These are phyloP conservation scores for Naematelia aurantialba DNA, from an alignment of 768 basidiomycete genomes.

Conservation along the genomic window DNA sequence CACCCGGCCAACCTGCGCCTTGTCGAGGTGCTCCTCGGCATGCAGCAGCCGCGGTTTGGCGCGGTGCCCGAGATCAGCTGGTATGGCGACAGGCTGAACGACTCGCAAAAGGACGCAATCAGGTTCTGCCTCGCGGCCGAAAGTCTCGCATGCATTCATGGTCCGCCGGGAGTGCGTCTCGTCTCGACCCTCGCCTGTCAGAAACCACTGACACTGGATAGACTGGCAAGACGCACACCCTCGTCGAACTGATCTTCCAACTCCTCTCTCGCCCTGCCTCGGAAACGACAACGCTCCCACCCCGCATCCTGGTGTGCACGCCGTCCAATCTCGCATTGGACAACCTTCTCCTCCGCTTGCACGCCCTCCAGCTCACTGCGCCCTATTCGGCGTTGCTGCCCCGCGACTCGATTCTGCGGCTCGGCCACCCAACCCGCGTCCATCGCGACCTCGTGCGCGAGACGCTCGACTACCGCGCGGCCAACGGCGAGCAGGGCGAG, in stretches of 20 bases:
- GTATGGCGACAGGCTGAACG: conserved; percentile 73
- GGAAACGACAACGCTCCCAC: conserved; percentile 14
- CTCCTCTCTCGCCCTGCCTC: conserved; percentile 27
- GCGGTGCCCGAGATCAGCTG: conserved; percentile 54
- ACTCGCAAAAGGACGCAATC: conserved; percentile 78
- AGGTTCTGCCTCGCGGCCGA: conserved; percentile 72
- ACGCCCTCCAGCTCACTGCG: conserved; percentile 16
- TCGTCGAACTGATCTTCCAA: conserved; percentile 90
- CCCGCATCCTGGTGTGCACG: conserved; percentile 39
- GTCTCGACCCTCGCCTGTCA: conserved; percentile 5
- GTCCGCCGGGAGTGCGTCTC: conserved; percentile 73
- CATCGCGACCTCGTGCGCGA: conserved; percentile 57
- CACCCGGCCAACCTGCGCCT: conserved; percentile 54
- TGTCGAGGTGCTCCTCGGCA: conserved; percentile 68
- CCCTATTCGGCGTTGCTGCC: conserved; percentile 45
- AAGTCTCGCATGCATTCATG: conserved; percentile 89
- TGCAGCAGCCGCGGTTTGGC: conserved; percentile 45
- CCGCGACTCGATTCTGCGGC: conserved; percentile 61
- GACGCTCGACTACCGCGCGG: conserved; percentile 53
- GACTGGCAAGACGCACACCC: conserved; percentile 92
- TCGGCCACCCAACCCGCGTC: conserved; percentile 93
- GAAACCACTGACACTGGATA: conserved; percentile 40
- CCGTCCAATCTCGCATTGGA: conserved; percentile 68
- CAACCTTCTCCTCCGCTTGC: conserved; percentile 83
- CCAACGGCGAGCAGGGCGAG: conserved; percentile 59